Base-by-base conservation (phyloP, 768 basidiomycete genomes). In the Boletales sp. region DNA sequence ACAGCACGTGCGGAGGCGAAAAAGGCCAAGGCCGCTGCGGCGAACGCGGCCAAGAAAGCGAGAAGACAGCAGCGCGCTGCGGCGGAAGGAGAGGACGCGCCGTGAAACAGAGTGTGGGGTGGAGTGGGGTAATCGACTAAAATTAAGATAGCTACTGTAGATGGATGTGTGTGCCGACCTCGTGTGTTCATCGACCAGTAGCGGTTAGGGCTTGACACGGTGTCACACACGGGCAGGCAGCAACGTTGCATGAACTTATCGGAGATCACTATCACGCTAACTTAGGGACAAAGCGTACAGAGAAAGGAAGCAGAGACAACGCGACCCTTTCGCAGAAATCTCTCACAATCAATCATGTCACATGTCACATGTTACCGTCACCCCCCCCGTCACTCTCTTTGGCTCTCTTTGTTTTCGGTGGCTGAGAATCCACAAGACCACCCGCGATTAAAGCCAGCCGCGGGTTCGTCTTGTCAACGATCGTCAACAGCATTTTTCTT, bases 31-130 rank as follows among this genome's bases (percentile, higher is more conserved):
- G 81, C 85, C 1, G 87, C 87, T 3, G 87, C 88, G 39, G 90
- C 91, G 4, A 94, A 85, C 62, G 91, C 90, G 36, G 90, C 90
- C 11, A 94, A 94, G 74, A 94, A 94, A 73, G 90, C 90, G 30
- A 74, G 88, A 54, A 76, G 88, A 55, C 78, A 78, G 40, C 79
- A 77, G 51, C 77, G 86, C 35, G 76, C 76, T 21, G 68, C 71
- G 11, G 81, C 71, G 10, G 82, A 79, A 49, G 76, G n/a, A 39
- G 60, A 53, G 7, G 40, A 1, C 1, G 43, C 39, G 17, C 46
- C 48, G 41, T 64, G 51, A 57, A 17, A 5, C 12, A 12, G 15
- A 34, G 13, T 34, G 34, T 15, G 11, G 33, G 14, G 34, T 12
- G 25, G 25, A 28, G 25, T 28, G 25, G 25, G 25, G 25, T 28